phyloP scores from a whole-genome alignment of 179 eudicot species.

The Beta corolliflora region DNA sequence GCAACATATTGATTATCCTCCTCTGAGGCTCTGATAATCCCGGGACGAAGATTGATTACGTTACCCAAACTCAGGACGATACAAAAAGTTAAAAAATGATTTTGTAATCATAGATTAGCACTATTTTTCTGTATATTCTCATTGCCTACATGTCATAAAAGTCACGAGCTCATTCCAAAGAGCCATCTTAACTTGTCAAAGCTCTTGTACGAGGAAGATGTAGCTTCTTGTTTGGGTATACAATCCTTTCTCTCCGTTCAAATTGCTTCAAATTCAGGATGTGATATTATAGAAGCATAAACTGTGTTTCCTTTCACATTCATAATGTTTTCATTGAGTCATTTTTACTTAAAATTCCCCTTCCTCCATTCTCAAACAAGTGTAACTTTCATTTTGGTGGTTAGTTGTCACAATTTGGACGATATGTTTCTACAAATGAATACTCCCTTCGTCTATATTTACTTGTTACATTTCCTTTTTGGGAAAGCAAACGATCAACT shows the following conservation, averaged over 20 bases:
- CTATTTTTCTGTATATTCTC: conserved; percentile 14
- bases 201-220: not conserved
- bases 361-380: too few relatives aligned
- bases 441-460: too few relatives aligned
- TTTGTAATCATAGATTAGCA: conserved; percentile 19
- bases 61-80: not conserved
- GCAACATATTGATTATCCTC: conserved; percentile 7
- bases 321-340: too few relatives aligned
- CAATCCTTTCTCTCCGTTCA: not conserved
- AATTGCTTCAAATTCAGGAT: not conserved
- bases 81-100: not conserved
- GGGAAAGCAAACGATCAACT: too few relatives aligned
- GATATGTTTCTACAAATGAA: too few relatives aligned
- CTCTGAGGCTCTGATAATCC: not conserved
- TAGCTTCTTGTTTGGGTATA: not conserved
- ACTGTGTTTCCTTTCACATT: too few relatives aligned
- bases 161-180: not conserved
- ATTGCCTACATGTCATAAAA: not conserved
- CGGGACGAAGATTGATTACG: not conserved
- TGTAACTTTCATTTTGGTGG: too few relatives aligned
- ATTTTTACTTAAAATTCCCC: too few relatives aligned
- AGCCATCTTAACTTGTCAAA: not conserved
- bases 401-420: too few relatives aligned
- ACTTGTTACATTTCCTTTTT: too few relatives aligned
- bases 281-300: not conserved